These are phyloP conservation scores for Aspergillus chevalieri DNA, from an alignment of 2,329 filamentous ascomycete species.

Conservation along the genomic window DNA sequence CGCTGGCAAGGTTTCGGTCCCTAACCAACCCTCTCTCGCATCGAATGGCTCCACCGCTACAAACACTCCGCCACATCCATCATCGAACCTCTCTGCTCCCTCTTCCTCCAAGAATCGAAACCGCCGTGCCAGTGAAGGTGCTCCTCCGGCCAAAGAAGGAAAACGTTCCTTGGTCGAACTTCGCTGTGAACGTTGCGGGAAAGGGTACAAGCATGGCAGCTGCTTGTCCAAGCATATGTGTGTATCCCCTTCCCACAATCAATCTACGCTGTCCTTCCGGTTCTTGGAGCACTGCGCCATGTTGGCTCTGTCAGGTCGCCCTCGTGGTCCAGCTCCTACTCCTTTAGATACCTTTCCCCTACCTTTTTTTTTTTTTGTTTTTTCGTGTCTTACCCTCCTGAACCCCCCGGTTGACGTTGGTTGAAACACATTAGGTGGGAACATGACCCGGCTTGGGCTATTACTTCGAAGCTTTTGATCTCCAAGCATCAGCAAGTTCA, in stretches of 20 bases:
- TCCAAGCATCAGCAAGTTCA: constrained; percentile 99
- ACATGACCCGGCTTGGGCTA: constrained; percentile 96
- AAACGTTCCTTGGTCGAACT: constrained; percentile 79
- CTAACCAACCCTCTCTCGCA: constrained; percentile 24
- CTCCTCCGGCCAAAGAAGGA: constrained; percentile 70
- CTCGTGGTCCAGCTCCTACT: constrained; percentile 28
- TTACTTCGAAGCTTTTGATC: constrained; percentile 94
- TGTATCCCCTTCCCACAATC: constrained; percentile 55
- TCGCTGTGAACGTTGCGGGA: constrained; percentile 95
- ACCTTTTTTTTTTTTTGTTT: constrained; percentile 9
- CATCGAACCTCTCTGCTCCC: constrained; percentile 28
- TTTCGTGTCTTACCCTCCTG: constrained; percentile 2
- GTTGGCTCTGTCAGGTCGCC: constrained; percentile 36
- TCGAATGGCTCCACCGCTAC: constrained; percentile 14
- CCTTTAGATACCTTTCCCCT: constrained; percentile 13
- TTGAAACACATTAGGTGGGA: constrained; percentile 70
- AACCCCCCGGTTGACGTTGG: constrained; percentile 35
- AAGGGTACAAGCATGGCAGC: constrained; percentile 99
- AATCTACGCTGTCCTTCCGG: constrained; percentile 37
- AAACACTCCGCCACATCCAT: constrained; percentile 31
- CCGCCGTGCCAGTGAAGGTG: constrained; percentile 74
- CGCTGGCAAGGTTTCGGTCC: constrained; percentile 27
- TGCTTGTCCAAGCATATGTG: constrained; percentile 99
- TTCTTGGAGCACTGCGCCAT: constrained; percentile 37
- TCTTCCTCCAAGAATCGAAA: constrained; percentile 49